Evolutionary conservation across 2,329 filamentous ascomycete species (phyloP), one percentile per base, ranked within the genome.

Genomic region (Alternaria novae-zelandiae): DNA sequence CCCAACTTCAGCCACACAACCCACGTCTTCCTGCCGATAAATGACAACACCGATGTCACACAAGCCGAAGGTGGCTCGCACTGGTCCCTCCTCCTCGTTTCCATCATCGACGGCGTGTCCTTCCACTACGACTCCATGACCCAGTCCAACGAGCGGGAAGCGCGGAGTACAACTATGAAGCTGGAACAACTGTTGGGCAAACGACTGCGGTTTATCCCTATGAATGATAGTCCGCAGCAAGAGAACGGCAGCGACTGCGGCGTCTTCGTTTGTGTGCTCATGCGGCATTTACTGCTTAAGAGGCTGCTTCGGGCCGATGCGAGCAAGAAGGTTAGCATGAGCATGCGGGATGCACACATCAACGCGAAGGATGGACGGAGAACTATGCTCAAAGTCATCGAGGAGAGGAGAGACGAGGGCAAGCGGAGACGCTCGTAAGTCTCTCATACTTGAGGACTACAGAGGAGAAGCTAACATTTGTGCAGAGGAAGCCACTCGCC

Each of bases 51-150:
- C 51, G 87, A 87, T 57, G 83, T 90, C 60, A 89, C 92, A n/a
- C 93, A 86, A 54, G 90, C 93, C n/a, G 94, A 97, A 81, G 93
- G 92, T 44, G 96, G 96, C 43, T 92, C 91, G 4, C 96, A 99
- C 79, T 99, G 96, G 96, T 97, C 93, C 0, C 84, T 99, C 0
- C 88, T 99, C 1, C 87, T 99, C 3, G 94, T 99, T 30, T 94
- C 90, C 12, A 87, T 94, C 44, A 89, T 97, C 54, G 96, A 99
- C 77, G 90, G 93, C 9, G 89, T 97, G 3, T 93, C 95, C 0
- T 99, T 99, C 80, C 96, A 99, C 83, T 99, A 99, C 82, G 96
- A 99, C 82, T 95, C 91, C 1, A 85, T 98, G 25, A 87, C 88
- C 3, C 89, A 90, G 2, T 87, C 88, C 43, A 98, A 99, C 80